Evolutionary conservation across 1,139 yeast genomes (phyloP).

Genomic region (Taphrina confusa): DNA sequence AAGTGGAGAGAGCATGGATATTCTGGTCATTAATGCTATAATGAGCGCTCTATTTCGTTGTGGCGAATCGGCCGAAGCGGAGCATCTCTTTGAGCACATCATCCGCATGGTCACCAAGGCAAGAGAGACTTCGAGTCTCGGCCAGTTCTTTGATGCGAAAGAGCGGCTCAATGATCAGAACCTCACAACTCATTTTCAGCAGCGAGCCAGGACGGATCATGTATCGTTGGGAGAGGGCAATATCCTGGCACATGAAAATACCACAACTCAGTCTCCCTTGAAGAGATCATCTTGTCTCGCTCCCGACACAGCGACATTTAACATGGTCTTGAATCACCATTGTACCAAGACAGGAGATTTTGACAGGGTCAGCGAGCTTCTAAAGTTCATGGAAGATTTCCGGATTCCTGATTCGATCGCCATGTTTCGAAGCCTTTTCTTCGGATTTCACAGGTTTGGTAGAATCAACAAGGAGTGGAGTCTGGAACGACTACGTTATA

Average conservation of each 20-base stretch:
- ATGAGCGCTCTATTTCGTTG: slow-evolving; percentile 22
- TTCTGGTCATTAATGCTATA: slow-evolving; percentile 28
- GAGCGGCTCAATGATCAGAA: background rate
- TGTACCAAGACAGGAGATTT: slow-evolving; percentile 27
- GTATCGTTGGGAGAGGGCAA: background rate
- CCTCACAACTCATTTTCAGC: slow-evolving; percentile 17
- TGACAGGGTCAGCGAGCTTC: background rate
- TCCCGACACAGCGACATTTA: slow-evolving; percentile 20
- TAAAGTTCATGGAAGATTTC: slow-evolving; percentile 10
- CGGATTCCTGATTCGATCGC: slow-evolving; percentile 24
- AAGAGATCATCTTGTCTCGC: background rate
- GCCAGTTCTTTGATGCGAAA: background rate
- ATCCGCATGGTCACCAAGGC: background rate
- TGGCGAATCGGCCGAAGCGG: slow-evolving; percentile 32
- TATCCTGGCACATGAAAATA: slow-evolving; percentile 9
- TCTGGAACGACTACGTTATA: slow-evolving; percentile 4
- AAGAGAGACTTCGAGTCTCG: background rate
- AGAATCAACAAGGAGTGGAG: slow-evolving; percentile 1
- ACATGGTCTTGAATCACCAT: slow-evolving; percentile 20
- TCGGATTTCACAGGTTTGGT: slow-evolving; percentile 10
- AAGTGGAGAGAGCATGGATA: slow-evolving; percentile 30
- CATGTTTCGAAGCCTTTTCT: slow-evolving; percentile 12
- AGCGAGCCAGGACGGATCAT: slow-evolving; percentile 15
- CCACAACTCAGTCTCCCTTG: slow-evolving; percentile 6
- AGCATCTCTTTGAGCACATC: slow-evolving; percentile 16